A percentile compares a stretch with the other conserved stretches of the same genome.
phyloP scores from a whole-genome alignment of 805 yeast genomes.

The Suhomyces sp. region DNA sequence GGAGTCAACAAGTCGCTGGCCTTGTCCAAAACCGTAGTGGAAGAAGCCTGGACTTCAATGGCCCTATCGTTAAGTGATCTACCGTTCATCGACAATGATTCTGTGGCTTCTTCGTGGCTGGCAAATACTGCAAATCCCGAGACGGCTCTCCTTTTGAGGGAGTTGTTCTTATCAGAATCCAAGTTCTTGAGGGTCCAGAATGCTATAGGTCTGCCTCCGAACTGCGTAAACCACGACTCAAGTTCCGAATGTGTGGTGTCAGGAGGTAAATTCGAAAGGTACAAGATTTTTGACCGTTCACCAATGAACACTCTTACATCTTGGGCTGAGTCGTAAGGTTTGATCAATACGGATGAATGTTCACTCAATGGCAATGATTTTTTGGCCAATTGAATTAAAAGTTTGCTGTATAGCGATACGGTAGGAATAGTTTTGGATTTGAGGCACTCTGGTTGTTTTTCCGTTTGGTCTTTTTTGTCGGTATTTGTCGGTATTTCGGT shows the following conservation, averaged over 20 bases:
- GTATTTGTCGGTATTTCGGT: background rate
- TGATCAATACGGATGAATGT: slow-evolving; percentile 55
- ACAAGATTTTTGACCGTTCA: slow-evolving; percentile 77
- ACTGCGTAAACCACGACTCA: slow-evolving; percentile 87
- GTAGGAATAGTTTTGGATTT: slow-evolving; percentile 44
- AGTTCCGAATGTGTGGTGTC: slow-evolving; percentile 90
- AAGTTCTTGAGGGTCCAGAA: slow-evolving; percentile 82
- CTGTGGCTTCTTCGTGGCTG: slow-evolving; percentile 82
- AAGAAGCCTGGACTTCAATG: slow-evolving; percentile 85
- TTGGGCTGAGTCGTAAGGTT: slow-evolving; percentile 73
- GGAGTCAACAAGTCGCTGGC: slow-evolving; percentile 81
- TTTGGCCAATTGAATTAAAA: slow-evolving; percentile 46
- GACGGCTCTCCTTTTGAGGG: slow-evolving; percentile 30
- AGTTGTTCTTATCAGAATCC: slow-evolving; percentile 3
- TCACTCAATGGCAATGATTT: slow-evolving; percentile 50
- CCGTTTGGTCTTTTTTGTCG: background rate
- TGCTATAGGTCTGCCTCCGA: slow-evolving; percentile 81
- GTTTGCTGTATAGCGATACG: slow-evolving; percentile 42
- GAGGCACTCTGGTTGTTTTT: background rate
- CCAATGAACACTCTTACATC: slow-evolving; percentile 65
- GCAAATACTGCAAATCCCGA: slow-evolving; percentile 85
- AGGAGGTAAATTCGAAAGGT: slow-evolving; percentile 72
- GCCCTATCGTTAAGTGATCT: slow-evolving; percentile 67
- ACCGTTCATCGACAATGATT: slow-evolving; percentile 77
- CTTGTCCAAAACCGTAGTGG: slow-evolving; percentile 69